phyloP scores from a whole-genome alignment of 768 basidiomycete genomes.

The Gloeopeniophorella convolvens region DNA sequence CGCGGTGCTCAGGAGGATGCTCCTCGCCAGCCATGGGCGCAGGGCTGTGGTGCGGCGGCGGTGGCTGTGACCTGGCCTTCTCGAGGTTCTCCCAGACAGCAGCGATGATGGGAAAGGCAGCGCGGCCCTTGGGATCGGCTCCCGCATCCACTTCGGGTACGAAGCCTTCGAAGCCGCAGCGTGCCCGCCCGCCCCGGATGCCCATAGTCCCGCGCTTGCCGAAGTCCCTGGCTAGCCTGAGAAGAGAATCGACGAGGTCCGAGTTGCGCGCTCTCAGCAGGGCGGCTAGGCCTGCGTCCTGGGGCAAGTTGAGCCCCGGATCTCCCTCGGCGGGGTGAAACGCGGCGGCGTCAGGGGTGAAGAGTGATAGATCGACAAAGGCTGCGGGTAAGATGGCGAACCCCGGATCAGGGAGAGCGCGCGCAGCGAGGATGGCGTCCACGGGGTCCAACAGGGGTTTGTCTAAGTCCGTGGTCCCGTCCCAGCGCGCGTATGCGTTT shows the following conservation, averaged over 20 bases:
- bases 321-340: background rate
- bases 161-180: slow-evolving; percentile 10
- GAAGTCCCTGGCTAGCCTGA: slow-evolving; percentile 6
- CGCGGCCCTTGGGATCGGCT: background rate
- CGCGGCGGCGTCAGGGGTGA: background rate
- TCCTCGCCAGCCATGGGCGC: background rate
- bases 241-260: background rate
- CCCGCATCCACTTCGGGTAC: background rate
- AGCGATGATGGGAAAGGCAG: slow-evolving; percentile 14
- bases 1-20: background rate
- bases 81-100: slow-evolving; percentile 5
- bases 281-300: background rate
- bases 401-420: slow-evolving; percentile 9
- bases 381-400: slow-evolving; percentile 8
- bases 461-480: background rate
- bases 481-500: slow-evolving; percentile 8
- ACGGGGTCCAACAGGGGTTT: background rate
- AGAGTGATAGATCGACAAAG: slow-evolving; percentile 13
- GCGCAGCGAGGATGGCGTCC: slow-evolving; percentile 8
- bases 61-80: background rate
- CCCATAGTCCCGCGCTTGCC: slow-evolving; percentile 9
- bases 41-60: background rate
- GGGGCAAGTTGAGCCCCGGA: background rate
- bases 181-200: slow-evolving; percentile 11
- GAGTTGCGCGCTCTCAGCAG: slow-evolving; percentile 9